Evolutionary conservation across 306 rosid genomes (phyloP).

Genomic region (Prunus padus): DNA sequence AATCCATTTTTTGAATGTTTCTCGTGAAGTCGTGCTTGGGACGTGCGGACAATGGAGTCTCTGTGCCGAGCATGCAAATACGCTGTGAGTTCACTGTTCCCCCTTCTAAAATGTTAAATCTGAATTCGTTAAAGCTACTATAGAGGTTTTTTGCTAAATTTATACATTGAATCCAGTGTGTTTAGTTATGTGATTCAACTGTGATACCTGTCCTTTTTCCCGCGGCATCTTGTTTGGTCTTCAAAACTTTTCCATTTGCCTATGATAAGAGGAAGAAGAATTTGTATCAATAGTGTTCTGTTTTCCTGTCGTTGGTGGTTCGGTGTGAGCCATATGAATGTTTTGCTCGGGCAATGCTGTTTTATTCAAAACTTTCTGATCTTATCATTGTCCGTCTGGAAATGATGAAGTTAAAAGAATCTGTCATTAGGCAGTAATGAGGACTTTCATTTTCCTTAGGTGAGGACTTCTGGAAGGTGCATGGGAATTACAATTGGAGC

Average conservation of each 20-base stretch:
- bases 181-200: neutral
- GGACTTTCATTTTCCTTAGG: conserved; percentile 56
- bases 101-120: conserved; percentile 18
- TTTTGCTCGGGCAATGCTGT: neutral
- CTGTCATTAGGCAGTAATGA: conserved; percentile 8
- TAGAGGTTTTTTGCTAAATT: neutral
- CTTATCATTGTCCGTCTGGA: neutral
- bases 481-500: conserved; percentile 97
- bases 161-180: neutral
- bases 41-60: conserved; percentile 99
- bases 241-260: neutral
- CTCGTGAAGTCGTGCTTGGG: conserved; percentile 94
- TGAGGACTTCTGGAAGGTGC: conserved; percentile 94
- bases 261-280: neutral
- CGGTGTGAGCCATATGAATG: neutral
- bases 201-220: neutral
- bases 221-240: neutral
- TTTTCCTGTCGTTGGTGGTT: neutral
- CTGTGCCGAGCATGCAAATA: conserved; percentile 99
- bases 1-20: conserved; percentile 22
- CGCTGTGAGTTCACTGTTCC: conserved; percentile 66
- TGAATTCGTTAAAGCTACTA: neutral
- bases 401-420: neutral
- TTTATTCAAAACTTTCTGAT: neutral
- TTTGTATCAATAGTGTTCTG: neutral